Evolutionary conservation across 2,329 filamentous ascomycete genomes (phyloP).

Genomic region (Rutstroemia sp.): DNA sequence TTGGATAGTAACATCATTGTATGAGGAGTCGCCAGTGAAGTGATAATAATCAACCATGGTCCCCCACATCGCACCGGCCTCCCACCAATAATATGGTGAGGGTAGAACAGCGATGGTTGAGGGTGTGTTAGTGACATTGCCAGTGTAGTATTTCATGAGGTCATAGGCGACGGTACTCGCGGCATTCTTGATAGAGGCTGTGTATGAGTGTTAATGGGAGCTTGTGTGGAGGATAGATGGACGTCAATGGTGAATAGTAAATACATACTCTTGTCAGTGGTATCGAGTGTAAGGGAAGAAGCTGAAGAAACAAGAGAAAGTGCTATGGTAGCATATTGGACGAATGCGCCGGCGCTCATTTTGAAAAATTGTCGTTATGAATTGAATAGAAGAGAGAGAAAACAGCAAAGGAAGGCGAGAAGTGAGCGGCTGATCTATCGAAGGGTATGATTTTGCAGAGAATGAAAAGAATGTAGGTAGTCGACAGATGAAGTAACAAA

Average conservation of each 20-base stretch:
- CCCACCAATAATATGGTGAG: slow-evolving; percentile 56
- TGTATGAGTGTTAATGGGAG: background rate
- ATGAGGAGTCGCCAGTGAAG: slow-evolving; percentile 54
- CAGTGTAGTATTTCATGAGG: slow-evolving; percentile 57
- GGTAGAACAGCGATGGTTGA: slow-evolving; percentile 56
- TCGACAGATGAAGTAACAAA: background rate
- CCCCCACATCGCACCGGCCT: slow-evolving; percentile 54
- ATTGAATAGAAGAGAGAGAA: background rate
- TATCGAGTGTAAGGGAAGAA: slow-evolving; percentile 5
- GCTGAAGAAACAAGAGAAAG: background rate
- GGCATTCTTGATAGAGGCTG: slow-evolving; percentile 55
- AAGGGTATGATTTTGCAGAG: background rate
- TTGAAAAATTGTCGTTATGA: background rate
- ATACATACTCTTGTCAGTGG: slow-evolving; percentile 1
- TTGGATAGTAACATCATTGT: slow-evolving; percentile 52
- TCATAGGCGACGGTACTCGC: slow-evolving; percentile 53
- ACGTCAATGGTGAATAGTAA: no score
- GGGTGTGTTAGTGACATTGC: slow-evolving; percentile 47
- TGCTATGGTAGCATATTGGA: background rate
- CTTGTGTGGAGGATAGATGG: background rate
- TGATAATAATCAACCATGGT: slow-evolving; percentile 63
- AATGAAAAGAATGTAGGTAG: background rate
- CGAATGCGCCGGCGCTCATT: background rate
- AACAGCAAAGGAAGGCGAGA: background rate
- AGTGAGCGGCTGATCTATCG: background rate